Conservation (phyloP, 345 rosid species). For the Eucalyptus regnans region DNA sequence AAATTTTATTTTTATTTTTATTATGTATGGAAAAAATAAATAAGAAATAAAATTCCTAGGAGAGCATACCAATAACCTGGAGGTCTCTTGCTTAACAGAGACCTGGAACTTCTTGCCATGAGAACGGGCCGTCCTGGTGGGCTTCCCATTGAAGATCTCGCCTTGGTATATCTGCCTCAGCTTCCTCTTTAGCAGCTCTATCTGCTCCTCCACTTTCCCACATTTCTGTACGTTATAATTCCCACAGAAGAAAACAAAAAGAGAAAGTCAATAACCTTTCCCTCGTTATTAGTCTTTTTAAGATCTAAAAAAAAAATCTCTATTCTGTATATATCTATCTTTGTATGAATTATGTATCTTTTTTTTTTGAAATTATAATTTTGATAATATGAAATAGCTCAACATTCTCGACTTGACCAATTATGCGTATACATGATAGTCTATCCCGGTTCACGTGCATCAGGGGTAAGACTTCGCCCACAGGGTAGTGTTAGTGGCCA, state of each 20-base stretch:
- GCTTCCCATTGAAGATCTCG: conserved; percentile 72
- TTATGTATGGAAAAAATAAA: neutral
- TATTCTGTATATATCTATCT: neutral
- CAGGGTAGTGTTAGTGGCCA: neutral
- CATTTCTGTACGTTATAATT: conserved; percentile 45
- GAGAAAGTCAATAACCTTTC: neutral
- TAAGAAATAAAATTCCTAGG: neutral
- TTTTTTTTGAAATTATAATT: neutral
- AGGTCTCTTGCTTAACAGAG: conserved; percentile 76
- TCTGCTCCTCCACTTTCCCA: conserved; percentile 74
- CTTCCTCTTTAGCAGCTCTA: conserved; percentile 70
- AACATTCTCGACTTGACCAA: neutral
- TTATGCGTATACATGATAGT: neutral
- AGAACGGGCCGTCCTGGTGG: conserved; percentile 90
- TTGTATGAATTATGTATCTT: neutral
- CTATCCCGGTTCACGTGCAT: neutral
- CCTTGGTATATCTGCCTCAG: conserved; percentile 79
- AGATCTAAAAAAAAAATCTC: neutral
- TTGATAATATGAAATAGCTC: neutral
- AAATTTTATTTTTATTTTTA: no score
- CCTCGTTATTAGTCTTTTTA: neutral
- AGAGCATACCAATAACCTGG: conserved; percentile 58
- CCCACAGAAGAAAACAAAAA: neutral
- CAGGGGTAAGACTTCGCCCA: neutral
- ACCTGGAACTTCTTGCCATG: conserved; percentile 95